These are phyloP conservation scores for Erodium maritimum DNA, from an alignment of 345 rosid species.

Conservation along the genomic window DNA sequence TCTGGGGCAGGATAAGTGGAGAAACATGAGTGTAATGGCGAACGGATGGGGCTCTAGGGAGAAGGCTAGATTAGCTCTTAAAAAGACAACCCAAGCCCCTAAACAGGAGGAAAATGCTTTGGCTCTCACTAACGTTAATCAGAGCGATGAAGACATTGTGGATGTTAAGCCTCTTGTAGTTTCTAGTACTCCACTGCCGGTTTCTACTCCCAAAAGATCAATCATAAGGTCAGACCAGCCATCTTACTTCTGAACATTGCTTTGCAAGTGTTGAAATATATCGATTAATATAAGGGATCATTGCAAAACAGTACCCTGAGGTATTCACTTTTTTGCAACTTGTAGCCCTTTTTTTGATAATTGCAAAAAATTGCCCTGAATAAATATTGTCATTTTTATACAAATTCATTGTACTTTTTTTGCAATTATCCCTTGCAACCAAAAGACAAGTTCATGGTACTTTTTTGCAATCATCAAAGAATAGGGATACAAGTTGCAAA, in stretches of 20 bases:
- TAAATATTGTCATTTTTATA: too few species aligned
- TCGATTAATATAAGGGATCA: neutral
- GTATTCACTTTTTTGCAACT: neutral
- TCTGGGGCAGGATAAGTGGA: conserved; percentile 79
- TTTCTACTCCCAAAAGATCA: conserved; percentile 50
- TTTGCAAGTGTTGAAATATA: neutral
- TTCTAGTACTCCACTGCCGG: conserved; percentile 27
- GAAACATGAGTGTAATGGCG: conserved; percentile 95
- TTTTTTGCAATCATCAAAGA: too few species aligned
- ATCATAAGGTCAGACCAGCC: conserved; percentile 49
- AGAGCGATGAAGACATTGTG: conserved; percentile 57
- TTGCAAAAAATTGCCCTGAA: too few species aligned
- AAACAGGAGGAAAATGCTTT: conserved; percentile 52
- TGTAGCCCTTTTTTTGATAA: too few species aligned
- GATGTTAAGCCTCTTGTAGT: conserved; percentile 42
- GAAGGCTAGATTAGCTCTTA: conserved; percentile 59
- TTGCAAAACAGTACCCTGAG: neutral
- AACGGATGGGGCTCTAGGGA: conserved; percentile 90
- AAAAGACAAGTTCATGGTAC: too few species aligned
- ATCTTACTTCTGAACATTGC: neutral
- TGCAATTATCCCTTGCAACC: too few species aligned
- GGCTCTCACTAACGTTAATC: conserved; percentile 17
- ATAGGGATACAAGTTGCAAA: too few species aligned
- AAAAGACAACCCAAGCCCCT: conserved; percentile 38
- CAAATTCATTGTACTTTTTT: too few species aligned